Evolutionary conservation across 2,329 filamentous ascomycete genomes (phyloP).

Genomic region (Sporothrix brunneoviolacea): DNA sequence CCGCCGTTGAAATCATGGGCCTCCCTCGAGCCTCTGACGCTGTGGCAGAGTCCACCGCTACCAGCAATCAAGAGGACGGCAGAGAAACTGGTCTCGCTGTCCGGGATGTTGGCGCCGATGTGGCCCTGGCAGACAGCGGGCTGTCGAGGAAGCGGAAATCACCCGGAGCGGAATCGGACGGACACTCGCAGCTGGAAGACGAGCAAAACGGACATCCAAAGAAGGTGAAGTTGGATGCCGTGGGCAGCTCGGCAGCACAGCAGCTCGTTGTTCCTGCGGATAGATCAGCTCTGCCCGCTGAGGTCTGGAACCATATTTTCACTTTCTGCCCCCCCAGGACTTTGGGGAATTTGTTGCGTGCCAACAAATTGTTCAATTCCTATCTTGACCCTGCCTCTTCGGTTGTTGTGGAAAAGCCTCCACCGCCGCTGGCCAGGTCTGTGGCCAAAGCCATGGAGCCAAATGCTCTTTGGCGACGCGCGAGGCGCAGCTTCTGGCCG

Average conservation of each 20-base stretch:
- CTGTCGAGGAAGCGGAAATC: slow-evolving; percentile 26
- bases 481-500: slow-evolving; percentile 58
- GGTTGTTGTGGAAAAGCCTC: slow-evolving; percentile 12
- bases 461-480: slow-evolving; percentile 63
- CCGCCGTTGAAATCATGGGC: too few species aligned
- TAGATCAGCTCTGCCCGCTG: slow-evolving; percentile 42
- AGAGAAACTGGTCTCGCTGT: too few species aligned
- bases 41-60: too few species aligned
- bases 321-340: slow-evolving; percentile 56
- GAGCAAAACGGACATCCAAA: slow-evolving; percentile 17
- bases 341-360: slow-evolving; percentile 57
- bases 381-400: slow-evolving; percentile 46
- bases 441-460: slow-evolving; percentile 37
- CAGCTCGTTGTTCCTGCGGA: slow-evolving; percentile 11
- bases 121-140: slow-evolving; percentile 5
- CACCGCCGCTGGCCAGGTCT: slow-evolving; percentile 21
- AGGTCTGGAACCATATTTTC: slow-evolving; percentile 67
- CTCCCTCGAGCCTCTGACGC: too few species aligned
- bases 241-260: neutral
- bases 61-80: neutral
- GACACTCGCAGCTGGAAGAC: neutral
- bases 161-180: slow-evolving; percentile 10
- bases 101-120: neutral
- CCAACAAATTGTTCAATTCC: slow-evolving; percentile 60
- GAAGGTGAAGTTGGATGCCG: slow-evolving; percentile 23